Base-by-base conservation (phyloP, 257 asterid genomes). In the Lycium barbarum region DNA sequence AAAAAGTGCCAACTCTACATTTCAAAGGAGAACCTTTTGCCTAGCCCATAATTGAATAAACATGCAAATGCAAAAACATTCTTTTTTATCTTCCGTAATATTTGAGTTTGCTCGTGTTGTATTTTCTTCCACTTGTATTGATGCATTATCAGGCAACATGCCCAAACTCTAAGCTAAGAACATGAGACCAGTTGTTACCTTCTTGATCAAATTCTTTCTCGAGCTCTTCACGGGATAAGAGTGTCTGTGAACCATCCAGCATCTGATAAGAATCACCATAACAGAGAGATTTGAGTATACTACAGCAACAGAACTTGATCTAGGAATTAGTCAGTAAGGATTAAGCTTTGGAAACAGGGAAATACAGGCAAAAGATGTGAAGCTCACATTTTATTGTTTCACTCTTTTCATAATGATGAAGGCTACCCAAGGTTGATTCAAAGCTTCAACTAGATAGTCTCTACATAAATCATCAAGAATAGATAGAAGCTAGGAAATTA, bases 241-340 rank as follows among this genome's bases (percentile, higher is more conserved):
- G 98, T 79, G 93, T 91, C 66, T 92, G 98, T 13, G 98, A 95
- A 74, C 89, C 87, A 84, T 94, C 97, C 89, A 97, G 82, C 95
- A 97, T 91, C 99, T 97, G 93, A 87, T 2, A 76, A 26, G 63
- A 74, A 51, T 51, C 47, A 76, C 82, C 82, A 76, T 22, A 76
- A 76, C 63, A 76, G 3, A 49, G 13, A 26, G 63, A 76, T 76
- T 76, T 51, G 33, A 38, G 18, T 51, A 51, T 20, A 15, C 18
- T 36, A 76, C n/a, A 22, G 81, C 81, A 49, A 76, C 63, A 26
- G 43, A 76, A 76, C 81, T 49, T 76, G 43, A 76, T 49, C 62
- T 49, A 76, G 40, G 45, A 26, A 20, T 74, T 22, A 20, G 6
- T 22, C 18, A 7, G 36, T 71, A 71, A 17, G 45, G 63, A 26